Conservation (phyloP, 2,329 filamentous ascomycete species). For the Gremmenia infestans region DNA sequence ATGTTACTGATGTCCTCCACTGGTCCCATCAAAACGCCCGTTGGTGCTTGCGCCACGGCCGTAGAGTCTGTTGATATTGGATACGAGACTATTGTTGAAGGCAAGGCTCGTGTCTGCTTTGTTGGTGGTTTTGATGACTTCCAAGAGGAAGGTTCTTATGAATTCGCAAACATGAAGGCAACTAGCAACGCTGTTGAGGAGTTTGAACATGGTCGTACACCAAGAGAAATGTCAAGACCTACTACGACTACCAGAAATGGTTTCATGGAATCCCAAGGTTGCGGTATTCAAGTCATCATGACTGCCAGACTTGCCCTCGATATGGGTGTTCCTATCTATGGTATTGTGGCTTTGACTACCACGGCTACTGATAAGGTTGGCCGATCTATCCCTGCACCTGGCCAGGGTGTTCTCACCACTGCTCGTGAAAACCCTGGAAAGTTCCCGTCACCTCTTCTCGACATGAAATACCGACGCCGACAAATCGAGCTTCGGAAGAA, state of each 20-base stretch:
- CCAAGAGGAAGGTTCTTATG: conserved; percentile 97
- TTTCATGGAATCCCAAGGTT: conserved; percentile 99
- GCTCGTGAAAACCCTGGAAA: conserved; percentile 87
- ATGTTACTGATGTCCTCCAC: conserved; percentile 97
- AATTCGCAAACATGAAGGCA: conserved; percentile 99
- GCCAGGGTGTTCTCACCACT: conserved; percentile 93
- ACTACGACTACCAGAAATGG: conserved; percentile 95
- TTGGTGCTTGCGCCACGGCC: conserved; percentile 93
- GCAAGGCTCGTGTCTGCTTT: conserved; percentile 94
- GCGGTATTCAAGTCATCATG: conserved; percentile 98
- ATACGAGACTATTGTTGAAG: conserved; percentile 97
- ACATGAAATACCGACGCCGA: conserved; percentile 94
- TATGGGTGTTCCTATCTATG: conserved; percentile 98
- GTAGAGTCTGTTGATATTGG: conserved; percentile 97
- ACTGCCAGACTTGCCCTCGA: conserved; percentile 91
- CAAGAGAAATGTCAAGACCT: conserved; percentile 94
- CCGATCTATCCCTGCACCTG: conserved; percentile 91
- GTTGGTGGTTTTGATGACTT: conserved; percentile 99
- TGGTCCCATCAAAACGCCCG: conserved; percentile 96
- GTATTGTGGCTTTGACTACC: conserved; percentile 85
- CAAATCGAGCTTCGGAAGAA: conserved; percentile 91
- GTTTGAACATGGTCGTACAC: conserved; percentile 89
- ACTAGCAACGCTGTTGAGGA: conserved; percentile 98
- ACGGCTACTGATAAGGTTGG: conserved; percentile 99
- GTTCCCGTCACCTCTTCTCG: conserved; percentile 90